Percentiles rank a stretch among this genome's conserved stretches.
phyloP scores from a whole-genome alignment of 345 rosid species.

The Eucalyptus curtisii region DNA sequence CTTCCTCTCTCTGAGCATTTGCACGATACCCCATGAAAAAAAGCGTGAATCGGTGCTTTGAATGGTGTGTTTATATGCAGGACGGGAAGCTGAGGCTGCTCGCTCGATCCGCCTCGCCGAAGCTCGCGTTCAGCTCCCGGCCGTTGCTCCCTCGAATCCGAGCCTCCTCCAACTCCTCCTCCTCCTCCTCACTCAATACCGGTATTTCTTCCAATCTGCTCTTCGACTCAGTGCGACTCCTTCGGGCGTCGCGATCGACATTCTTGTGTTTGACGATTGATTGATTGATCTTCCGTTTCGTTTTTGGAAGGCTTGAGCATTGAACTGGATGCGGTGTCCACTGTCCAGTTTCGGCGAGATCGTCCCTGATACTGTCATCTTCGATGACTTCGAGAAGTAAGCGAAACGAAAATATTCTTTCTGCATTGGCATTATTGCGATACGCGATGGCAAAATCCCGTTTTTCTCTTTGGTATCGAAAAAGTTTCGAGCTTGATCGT shows the following conservation, averaged over 20 bases:
- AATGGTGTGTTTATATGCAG: background rate
- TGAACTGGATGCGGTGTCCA: slow-evolving; percentile 80
- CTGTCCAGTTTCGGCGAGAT: slow-evolving; percentile 80
- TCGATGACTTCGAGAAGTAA: slow-evolving; percentile 87
- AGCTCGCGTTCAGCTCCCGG: slow-evolving; percentile 22
- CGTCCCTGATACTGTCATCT: slow-evolving; percentile 85
- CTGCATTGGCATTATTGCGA: background rate
- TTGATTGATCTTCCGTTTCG: background rate
- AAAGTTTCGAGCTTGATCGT: background rate
- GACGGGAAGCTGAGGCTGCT: slow-evolving; percentile 25
- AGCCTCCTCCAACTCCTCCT: background rate
- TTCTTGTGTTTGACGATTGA: background rate
- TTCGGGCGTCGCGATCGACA: background rate
- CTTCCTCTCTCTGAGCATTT: background rate
- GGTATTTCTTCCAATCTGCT: slow-evolving; percentile 6
- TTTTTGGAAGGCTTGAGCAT: slow-evolving; percentile 25
- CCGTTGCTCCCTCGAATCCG: slow-evolving; percentile 27
- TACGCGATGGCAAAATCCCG: background rate
- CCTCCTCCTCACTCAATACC: slow-evolving; percentile 25
- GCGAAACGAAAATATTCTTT: background rate
- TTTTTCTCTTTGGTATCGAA: background rate
- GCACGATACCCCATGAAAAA: background rate
- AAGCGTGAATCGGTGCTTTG: background rate
- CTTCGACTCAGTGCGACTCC: background rate
- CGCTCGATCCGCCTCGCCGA: slow-evolving; percentile 16